Base-by-base conservation (phyloP, 208 protist species). In the Trichomonas gallinae region DNA sequence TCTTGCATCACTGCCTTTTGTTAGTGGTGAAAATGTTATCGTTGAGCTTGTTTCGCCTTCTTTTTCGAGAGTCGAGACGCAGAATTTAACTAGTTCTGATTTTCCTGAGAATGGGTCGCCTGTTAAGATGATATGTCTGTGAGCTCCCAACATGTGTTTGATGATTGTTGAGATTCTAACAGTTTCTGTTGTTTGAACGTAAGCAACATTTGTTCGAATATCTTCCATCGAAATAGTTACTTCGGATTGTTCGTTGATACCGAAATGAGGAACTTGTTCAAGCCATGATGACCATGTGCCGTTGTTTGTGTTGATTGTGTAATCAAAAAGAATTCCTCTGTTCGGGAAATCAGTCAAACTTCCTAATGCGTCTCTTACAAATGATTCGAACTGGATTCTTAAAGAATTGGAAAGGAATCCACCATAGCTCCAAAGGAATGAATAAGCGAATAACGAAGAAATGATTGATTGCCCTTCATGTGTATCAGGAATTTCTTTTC, bases 41-140 rank as follows among this genome's bases (percentile, higher is more conserved):
- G 58, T 72, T 31, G 58, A n/a, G 21, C 26, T 72, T 72, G 58
- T 72, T 72, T 72, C 58, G 21, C 58, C 58, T 26, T 72, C 58
- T 17, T 72, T 72, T 26, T 72, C 58, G 11, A 72, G 26, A 31
- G 58, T n/a, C 6, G 58, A 72, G 26, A 72, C 58, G 26, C 58
- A 72, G 26, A n/a, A 72, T 26, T 96, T 96, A 46, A 96, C 15
- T 36, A 96, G 6, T n/a, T 99, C 98, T 93, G 98, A 99, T 97
- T 99, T 99, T 63, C 99, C 99, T 0, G 99, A 99, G n/a, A 99
- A 99, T 9, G 99, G 99, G 3, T 98, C 98, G 9, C 99, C 99
- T 96, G 98, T 99, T 96, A 98, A 98, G 8, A 99, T 98, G 0
- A 99, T 98, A 97, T 99, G 98, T 85, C 98, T 98, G 46, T 98